phyloP scores from a whole-genome alignment of 805 yeast genomes.

The Kregervanrija pseudodelftensis region DNA sequence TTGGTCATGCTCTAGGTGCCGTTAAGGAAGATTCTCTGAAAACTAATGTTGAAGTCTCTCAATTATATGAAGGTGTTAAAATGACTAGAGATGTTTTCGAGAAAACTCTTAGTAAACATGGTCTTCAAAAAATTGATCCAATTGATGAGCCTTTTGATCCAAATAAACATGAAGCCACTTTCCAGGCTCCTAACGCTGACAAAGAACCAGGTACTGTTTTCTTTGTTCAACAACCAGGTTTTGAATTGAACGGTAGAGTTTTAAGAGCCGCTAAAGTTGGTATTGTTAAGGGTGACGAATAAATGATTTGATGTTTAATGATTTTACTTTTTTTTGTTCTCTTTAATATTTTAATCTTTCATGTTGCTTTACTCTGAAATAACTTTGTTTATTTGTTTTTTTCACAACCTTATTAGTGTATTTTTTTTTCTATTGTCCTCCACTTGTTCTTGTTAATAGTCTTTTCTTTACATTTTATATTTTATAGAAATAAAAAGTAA shows the following conservation, averaged over 20 bases:
- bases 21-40: slow-evolving; percentile 57
- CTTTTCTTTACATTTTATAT: background rate
- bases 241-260: slow-evolving; percentile 77
- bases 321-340: slow-evolving; percentile 1
- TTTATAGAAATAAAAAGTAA: background rate
- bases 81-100: slow-evolving; percentile 86
- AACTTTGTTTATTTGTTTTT: background rate
- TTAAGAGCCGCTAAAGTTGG: slow-evolving; percentile 96
- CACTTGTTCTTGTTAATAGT: slow-evolving; percentile 4
- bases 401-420: background rate
- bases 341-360: background rate
- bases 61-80: slow-evolving; percentile 78
- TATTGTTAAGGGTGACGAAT: slow-evolving; percentile 57
- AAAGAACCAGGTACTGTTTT: slow-evolving; percentile 90
- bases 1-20: slow-evolving; percentile 74
- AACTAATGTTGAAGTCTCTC: slow-evolving; percentile 56
- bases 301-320: slow-evolving; percentile 9
- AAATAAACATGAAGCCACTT: slow-evolving; percentile 86
- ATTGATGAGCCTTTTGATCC: slow-evolving; percentile 84
- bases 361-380: slow-evolving; percentile 1
- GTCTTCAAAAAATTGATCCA: slow-evolving; percentile 75
- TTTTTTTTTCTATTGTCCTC: background rate
- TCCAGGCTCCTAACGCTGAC: slow-evolving; percentile 78
- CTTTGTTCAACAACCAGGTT: slow-evolving; percentile 89
- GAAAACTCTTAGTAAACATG: slow-evolving; percentile 75